Percentiles rank a stretch among this genome's conserved stretches.
These are phyloP conservation scores for Capillidium rhysosporum DNA, from an alignment of 371 early-diverging fungal genomes.

Conservation along the genomic window DNA sequence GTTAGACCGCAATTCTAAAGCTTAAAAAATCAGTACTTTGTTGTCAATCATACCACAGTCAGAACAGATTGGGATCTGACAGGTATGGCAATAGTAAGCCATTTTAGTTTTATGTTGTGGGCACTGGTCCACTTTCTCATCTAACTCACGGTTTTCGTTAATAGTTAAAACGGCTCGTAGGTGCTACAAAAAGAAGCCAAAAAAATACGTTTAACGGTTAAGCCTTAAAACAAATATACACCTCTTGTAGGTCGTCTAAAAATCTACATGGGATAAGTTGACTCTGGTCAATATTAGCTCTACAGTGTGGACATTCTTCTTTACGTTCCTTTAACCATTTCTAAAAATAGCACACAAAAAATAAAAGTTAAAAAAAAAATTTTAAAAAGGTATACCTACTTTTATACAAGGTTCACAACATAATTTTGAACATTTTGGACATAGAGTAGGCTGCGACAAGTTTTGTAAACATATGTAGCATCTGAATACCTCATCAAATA, in stretches of 20 bases:
- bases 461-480: conserved; percentile 6
- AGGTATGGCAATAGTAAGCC: conserved; percentile 6
- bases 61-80: conserved; percentile 3
- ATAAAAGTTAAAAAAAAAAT: not conserved
- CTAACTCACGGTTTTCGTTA: not conserved
- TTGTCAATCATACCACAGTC: conserved; percentile 7
- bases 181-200: conserved; percentile 4
- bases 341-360: not conserved
- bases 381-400: not conserved
- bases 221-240: not conserved
- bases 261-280: conserved; percentile 6
- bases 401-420: conserved; percentile 8
- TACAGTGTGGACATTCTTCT: conserved; percentile 8
- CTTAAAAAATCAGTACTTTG: not conserved
- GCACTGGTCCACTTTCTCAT: not conserved
- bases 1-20: not conserved
- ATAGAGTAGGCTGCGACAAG: not conserved
- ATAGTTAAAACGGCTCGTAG: not conserved
- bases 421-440: conserved; percentile 6
- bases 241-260: conserved; percentile 7
- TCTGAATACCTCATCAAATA: conserved; percentile 6
- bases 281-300: conserved; percentile 2
- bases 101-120: conserved; percentile 2
- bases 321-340: conserved; percentile 6
- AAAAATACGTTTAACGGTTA: not conserved